Base-by-base conservation (phyloP, 257 asterid genomes). In the Prunella vulgaris region DNA sequence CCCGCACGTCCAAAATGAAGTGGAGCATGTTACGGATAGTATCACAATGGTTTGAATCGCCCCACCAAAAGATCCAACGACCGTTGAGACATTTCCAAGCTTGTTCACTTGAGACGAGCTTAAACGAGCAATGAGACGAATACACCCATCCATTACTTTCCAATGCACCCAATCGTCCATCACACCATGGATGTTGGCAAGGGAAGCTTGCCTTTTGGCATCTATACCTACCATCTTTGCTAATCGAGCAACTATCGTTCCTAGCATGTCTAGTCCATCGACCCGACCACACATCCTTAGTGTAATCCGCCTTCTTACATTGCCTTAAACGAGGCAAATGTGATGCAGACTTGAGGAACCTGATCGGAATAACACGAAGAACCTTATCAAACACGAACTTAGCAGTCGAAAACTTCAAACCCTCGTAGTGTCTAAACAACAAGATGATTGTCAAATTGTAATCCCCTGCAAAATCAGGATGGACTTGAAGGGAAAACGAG, bases 41-140 rank as follows among this genome's bases (percentile, higher is more conserved):
- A 61, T 92, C 98, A 28, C 96, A 90, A 20, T 92, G 97, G 74
- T 92, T 92, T 0, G 97, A 92, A 72, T 92, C 98, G 0, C 97
- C 98, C 97, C 97, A 92, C 98, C 98, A 89, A 58, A 92, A 92
- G 68, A 92, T 87, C 97, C 97, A 92, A 8, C 90, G 83, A 5
- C 75, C 72, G 12, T 59, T 69, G 71, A 87, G 79, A 52, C 92
- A 84, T 0, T 78, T 78, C 97, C 98, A 92, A 0, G 97, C 92
- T 37, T 84, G 79, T 72, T 65, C 63, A 8, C 76, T 75, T 3
- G 77, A 65, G 24, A 82, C 75, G 78, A 89, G 40, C 77, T 86
- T 89, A 74, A 92, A 89, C 30, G 98, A 86, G 76, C 98, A 92
- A 74, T 92, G 97, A 25, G 97, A 37, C 2, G 97, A 87, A 62